Percentiles rank a stretch among this genome's conserved stretches.
These are phyloP conservation scores for Berberis thunbergii DNA, from an alignment of 164 flowering plant species.

Conservation along the genomic window DNA sequence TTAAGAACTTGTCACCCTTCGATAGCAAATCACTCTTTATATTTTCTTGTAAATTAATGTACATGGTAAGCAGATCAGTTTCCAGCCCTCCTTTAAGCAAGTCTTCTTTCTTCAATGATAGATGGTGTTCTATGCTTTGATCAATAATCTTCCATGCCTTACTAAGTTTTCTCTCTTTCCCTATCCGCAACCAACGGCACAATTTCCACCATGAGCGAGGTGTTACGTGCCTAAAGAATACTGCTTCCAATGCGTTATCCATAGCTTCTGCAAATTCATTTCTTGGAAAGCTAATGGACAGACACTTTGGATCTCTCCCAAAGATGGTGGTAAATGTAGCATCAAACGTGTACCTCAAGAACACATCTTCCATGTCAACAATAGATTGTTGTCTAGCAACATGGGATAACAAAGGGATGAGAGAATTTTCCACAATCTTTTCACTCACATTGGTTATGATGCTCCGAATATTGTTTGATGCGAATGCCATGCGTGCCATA, in stretches of 20 bases:
- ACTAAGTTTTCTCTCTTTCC: conserved; percentile 4
- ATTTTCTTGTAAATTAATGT: conserved; percentile 1
- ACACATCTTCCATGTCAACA: conserved; percentile 5
- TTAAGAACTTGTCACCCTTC: conserved; percentile 13
- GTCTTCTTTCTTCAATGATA: conserved; percentile 2
- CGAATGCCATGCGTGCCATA: conserved; percentile 1
- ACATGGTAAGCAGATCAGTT: conserved; percentile 4
- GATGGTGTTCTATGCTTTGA: background rate
- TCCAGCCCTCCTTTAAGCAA: conserved; percentile 1
- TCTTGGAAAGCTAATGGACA: background rate
- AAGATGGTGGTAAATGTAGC: background rate
- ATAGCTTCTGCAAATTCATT: conserved; percentile 2
- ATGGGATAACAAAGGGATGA: conserved; percentile 4
- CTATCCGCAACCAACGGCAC: background rate
- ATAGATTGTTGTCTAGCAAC: conserved; percentile 2
- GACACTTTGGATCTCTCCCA: conserved; percentile 2
- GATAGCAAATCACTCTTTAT: background rate
- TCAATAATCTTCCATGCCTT: conserved; percentile 3
- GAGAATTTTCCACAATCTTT: background rate
- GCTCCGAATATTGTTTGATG: background rate
- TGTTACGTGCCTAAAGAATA: conserved; percentile 4
- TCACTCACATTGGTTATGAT: background rate
- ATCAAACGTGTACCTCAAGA: conserved; percentile 7
- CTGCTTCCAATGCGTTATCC: background rate
- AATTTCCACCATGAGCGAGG: conserved; percentile 1